These are phyloP conservation scores for Lathyrus sativus DNA, from an alignment of 306 rosid species.

Conservation along the genomic window DNA sequence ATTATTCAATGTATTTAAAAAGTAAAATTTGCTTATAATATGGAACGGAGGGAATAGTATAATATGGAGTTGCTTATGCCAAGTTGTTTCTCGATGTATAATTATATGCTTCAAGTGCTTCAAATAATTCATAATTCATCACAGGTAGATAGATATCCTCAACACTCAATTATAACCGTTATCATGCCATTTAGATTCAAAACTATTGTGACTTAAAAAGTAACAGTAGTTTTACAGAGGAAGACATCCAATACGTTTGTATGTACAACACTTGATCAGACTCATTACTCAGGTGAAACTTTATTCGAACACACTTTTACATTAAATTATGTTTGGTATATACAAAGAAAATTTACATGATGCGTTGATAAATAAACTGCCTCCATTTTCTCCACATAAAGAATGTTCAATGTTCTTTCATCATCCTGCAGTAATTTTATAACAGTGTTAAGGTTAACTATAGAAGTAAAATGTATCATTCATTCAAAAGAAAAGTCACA, in stretches of 20 bases:
- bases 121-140: conserved; percentile 14
- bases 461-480: conserved; percentile 13
- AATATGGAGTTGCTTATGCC: conserved; percentile 2
- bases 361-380: conserved; percentile 26
- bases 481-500: conserved; percentile 32
- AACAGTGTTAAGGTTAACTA: conserved; percentile 15
- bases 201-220: background rate
- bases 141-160: background rate
- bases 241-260: conserved; percentile 37
- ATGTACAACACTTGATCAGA: conserved; percentile 40
- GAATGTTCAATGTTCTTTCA: conserved; percentile 47
- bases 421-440: conserved; percentile 58
- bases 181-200: background rate
- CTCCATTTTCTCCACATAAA: conserved; percentile 44
- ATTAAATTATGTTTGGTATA: conserved; percentile 37
- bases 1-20: no score
- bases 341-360: conserved; percentile 48
- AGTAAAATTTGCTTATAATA: no score
- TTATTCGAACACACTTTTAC: conserved; percentile 48
- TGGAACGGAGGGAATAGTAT: no score
- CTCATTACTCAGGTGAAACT: conserved; percentile 25
- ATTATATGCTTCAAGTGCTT: conserved; percentile 5
- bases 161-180: background rate
- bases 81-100: conserved; percentile 1
- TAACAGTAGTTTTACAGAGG: conserved; percentile 3